Conservation (phyloP, 2,329 filamentous ascomycete genomes). For the Helicocarpus griseus region DNA sequence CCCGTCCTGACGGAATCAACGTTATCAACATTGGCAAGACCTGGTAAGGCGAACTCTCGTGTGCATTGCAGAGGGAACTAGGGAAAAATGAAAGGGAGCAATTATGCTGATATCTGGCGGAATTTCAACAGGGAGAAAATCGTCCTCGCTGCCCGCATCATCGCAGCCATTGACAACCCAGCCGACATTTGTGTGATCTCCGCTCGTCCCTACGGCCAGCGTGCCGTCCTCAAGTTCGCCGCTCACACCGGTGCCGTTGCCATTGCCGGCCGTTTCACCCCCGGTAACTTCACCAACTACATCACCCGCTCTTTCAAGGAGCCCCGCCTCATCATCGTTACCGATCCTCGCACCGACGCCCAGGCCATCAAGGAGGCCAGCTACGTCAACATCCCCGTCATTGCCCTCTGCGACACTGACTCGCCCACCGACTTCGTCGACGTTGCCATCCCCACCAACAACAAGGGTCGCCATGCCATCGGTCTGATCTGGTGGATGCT, state of each 20-base stretch:
- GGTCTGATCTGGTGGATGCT: conserved; percentile 99
- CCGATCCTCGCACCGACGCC: conserved; percentile 97
- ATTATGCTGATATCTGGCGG: conserved; percentile 9
- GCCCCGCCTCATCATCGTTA: conserved; percentile 98
- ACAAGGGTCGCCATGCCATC: conserved; percentile 99
- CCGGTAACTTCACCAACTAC: conserved; percentile 99
- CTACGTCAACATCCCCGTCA: conserved; percentile 99
- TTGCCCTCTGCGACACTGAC: conserved; percentile 97
- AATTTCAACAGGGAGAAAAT: conserved; percentile 84
- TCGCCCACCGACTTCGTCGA: conserved; percentile 99
- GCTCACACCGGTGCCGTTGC: conserved; percentile 94
- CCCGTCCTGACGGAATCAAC: conserved; percentile 95
- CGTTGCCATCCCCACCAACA: conserved; percentile 99
- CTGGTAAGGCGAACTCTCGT: conserved; percentile 57
- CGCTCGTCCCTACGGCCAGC: conserved; percentile 98
- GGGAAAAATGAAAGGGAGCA: background rate
- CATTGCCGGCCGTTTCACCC: conserved; percentile 99
- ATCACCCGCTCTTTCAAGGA: conserved; percentile 99
- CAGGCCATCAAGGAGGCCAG: conserved; percentile 99
- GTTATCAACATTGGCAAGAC: conserved; percentile 99
- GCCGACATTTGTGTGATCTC: conserved; percentile 99
- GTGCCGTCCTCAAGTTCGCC: conserved; percentile 99
- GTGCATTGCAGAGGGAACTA: background rate
- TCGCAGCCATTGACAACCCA: conserved; percentile 98
- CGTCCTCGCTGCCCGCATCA: conserved; percentile 95